Base-by-base conservation (phyloP, 805 yeast species). In the Spathaspora sp. region DNA sequence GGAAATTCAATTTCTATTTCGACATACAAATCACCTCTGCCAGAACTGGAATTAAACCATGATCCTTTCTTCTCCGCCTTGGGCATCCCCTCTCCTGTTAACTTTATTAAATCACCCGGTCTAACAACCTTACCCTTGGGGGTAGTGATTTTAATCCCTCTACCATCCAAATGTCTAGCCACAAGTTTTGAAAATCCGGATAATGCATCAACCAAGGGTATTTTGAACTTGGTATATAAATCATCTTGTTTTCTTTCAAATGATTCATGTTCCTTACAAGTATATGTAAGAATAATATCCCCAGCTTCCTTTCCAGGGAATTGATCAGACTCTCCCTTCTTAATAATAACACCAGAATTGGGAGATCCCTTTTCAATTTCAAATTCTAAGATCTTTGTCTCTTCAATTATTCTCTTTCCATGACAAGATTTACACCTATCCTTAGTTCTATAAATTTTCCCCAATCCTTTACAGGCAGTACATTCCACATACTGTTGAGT, bases 61-160 rank as follows among this genome's bases (percentile, higher is more conserved):
- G 57, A 52, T 20, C 48, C 52, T n/a, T 56, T 47, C 44, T 52
- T 52, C n/a, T 59, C 57, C 52, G 70, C 68, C 5, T 79, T 60
- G 0, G 97, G 97, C 96, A 93, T 89, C 5, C 97, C 97, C 65
- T 90, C 96, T 42, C 79, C 79, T 40, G 76, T 67, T 11, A 92
- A 71, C 53, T 82, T 76, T 32, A 92, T 65, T 51, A 71, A 77
- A 55, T 89, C 89, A 8, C 87, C 86, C 0, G 97, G 97, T 60
- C 85, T 78, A 6, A 91, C 61, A 5, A 93, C 96, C 66, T 86
- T 86, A 1, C 97, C 97, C 4, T 77, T 70, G 1, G 92, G 91
- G 0, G 86, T 79, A 0, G 81, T 72, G 12, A 92, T 64, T 49
- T 78, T 78, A 12, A 91, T 66, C 38, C 83, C 80, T 55, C 97